A percentile compares a stretch with the other conserved stretches of the same genome.
Evolutionary conservation across 306 rosid genomes (phyloP).

Genomic region (Malus fusca): DNA sequence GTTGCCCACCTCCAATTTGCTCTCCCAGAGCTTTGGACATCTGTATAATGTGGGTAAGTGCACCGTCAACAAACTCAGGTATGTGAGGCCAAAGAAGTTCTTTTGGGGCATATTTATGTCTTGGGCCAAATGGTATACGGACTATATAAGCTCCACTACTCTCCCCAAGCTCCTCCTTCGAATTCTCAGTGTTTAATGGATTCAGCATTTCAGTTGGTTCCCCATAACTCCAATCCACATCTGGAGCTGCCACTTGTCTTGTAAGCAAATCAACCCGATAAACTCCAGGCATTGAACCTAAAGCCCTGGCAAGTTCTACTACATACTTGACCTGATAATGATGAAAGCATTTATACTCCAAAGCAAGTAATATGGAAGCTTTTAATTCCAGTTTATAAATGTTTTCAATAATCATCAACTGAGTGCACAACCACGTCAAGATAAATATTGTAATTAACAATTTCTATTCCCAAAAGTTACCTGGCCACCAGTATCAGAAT

Average conservation of each 20-base stretch:
- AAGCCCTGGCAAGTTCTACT: conserved; percentile 55
- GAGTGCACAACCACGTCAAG: background rate
- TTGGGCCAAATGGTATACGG: conserved; percentile 56
- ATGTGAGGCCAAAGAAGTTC: conserved; percentile 49
- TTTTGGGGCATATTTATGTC: conserved; percentile 41
- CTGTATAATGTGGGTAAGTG: conserved; percentile 44
- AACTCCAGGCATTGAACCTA: conserved; percentile 55
- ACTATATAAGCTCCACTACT: conserved; percentile 47
- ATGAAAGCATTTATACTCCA: conserved; percentile 6
- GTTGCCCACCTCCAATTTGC: conserved; percentile 44
- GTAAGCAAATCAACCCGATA: conserved; percentile 55
- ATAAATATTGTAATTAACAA: background rate
- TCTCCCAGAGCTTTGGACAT: conserved; percentile 52
- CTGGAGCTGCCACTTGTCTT: conserved; percentile 49
- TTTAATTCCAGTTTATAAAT: background rate
- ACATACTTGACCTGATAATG: conserved; percentile 45
- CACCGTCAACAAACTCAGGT: conserved; percentile 51
- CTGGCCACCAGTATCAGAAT: conserved; percentile 67
- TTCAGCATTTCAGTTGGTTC: conserved; percentile 57
- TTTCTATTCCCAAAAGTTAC: conserved; percentile 13
- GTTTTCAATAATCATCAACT: background rate
- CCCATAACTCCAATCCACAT: conserved; percentile 56
- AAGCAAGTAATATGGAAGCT: background rate
- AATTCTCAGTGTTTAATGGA: conserved; percentile 20
- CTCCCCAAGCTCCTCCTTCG: conserved; percentile 39